Conservation (phyloP, 106 monocot species). For the Dendrobium officinale region DNA sequence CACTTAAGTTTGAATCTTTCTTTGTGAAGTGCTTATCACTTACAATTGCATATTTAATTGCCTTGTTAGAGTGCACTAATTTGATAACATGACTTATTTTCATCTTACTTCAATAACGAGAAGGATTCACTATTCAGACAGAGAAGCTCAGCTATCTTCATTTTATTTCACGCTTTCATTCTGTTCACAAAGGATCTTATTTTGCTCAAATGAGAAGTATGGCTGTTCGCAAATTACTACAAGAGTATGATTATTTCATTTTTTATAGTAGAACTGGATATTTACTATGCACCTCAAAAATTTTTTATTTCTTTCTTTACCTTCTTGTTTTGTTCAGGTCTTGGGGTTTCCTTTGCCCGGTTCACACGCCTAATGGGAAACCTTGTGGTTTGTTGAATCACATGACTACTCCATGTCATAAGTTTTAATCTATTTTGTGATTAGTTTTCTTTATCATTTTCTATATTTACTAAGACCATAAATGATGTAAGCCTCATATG, state of each 20-base stretch:
- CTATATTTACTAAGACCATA: not conserved
- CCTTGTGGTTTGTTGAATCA: constrained; percentile 98
- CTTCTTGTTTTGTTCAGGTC: constrained; percentile 44
- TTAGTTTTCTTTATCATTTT: not conserved
- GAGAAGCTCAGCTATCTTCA: constrained; percentile 87
- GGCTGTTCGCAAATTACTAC: constrained; percentile 82
- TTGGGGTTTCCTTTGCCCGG: constrained; percentile 97
- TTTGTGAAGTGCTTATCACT: not conserved
- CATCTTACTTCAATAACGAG: constrained; percentile 31
- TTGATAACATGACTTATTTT: not conserved
- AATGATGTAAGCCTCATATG: not conserved
- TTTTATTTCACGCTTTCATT: constrained; percentile 81
- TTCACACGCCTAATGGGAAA: constrained; percentile 90
- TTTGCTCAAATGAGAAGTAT: constrained; percentile 92
- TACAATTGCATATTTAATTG: not conserved
- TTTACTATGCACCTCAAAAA: not conserved
- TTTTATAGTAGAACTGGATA: not conserved
- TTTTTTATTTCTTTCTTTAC: constrained; percentile 1
- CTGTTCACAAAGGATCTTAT: constrained; percentile 86
- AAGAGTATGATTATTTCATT: constrained; percentile 65
- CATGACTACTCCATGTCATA: constrained; percentile 79
- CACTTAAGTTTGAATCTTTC: not conserved
- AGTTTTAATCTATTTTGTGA: constrained; percentile 12
- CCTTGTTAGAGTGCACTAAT: not conserved
- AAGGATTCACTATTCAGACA: constrained; percentile 76